Base-by-base conservation (phyloP, 2,329 filamentous ascomycete genomes). In the Parastagonospora avenae region DNA sequence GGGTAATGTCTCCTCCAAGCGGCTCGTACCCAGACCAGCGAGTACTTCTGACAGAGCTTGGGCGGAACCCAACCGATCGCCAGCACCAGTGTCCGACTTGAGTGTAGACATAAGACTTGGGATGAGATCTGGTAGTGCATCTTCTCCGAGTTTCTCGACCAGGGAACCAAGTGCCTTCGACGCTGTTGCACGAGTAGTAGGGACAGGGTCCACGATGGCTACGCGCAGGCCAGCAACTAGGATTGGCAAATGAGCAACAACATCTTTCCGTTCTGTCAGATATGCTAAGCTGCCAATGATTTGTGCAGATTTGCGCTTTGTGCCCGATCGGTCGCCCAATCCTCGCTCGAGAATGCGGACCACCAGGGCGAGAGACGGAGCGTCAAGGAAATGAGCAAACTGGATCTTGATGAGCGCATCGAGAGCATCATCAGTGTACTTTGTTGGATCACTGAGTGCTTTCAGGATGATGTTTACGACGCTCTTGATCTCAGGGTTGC, bases 241-340 rank as follows among this genome's bases (percentile, higher is more conserved):
- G 15, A 97, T 91, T 3, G 94, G 93, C 38, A 99, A 78, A 78
- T 99, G 94, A 10, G 90, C 83, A 51, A 93, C 85, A 35, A 99
- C 86, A 64, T 99, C 95, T 74, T 94, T 96, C 66, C 94, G 89
- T 71, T 99, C 94, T 1, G 94, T 97, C 57, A 99, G 84, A 79
- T 99, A 95, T 30, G 94, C 94, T 70, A 99, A 81, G 79, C 92
- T 97, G 66, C 94, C 94, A 75, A 99, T 99, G 61, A 99, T 96
- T 70, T 99, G 94, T 1, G 94, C 88, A 46, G 95, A 90, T 76
- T 99, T 99, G 63, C 92, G 86, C 77, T 99, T 99, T 8, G 94
- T 99, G 57, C 89, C 90, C 50, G 95, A 99, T 42, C 95, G 84
- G 70, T 97, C 94, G 48, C 86, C 86, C 35, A 99, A 79, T 52